A percentile compares a stretch with the other conserved stretches of the same genome.
phyloP scores from a whole-genome alignment of 805 yeast species.

The Metschnikowia gruessii region DNA sequence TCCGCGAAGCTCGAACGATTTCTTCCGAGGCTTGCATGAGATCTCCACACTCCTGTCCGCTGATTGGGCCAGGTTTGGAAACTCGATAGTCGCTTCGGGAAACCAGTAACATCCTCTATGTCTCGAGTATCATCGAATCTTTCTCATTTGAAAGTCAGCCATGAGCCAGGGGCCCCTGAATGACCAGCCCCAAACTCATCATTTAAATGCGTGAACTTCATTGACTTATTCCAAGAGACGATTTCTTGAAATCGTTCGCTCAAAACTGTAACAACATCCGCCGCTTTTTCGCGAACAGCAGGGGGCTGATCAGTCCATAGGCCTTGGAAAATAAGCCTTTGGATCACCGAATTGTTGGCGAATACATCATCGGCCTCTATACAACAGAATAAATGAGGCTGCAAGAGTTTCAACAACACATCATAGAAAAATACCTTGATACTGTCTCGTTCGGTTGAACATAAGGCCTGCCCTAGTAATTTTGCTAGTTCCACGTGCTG shows the following conservation, averaged over 20 bases:
- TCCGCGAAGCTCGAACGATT: conserved; percentile 5
- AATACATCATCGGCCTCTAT: conserved; percentile 17
- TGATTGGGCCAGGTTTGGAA: neutral
- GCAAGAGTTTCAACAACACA: conserved; percentile 12
- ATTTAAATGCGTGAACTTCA: conserved; percentile 10
- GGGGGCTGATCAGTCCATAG: conserved; percentile 17
- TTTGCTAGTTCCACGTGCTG: conserved; percentile 15
- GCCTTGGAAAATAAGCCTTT: conserved; percentile 16
- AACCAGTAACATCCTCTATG: neutral
- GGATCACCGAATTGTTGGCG: conserved; percentile 15
- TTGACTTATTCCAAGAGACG: conserved; percentile 15
- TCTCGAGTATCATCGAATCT: neutral
- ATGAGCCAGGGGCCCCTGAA: conserved; percentile 17
- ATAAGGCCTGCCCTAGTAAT: conserved; percentile 12
- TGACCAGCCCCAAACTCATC: conserved; percentile 9
- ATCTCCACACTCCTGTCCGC: conserved; percentile 5
- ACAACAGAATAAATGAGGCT: conserved; percentile 17
- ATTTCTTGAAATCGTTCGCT: conserved; percentile 14
- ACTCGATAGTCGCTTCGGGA: neutral
- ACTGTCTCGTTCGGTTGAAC: conserved; percentile 13
- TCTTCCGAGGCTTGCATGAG: conserved; percentile 5
- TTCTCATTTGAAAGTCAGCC: conserved; percentile 14
- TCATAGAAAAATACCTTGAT: conserved; percentile 18
- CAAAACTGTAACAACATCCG: conserved; percentile 10
- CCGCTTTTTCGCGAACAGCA: conserved; percentile 13